Conservation (phyloP, 2,329 filamentous ascomycete genomes). For the Colletotrichum phormii region DNA sequence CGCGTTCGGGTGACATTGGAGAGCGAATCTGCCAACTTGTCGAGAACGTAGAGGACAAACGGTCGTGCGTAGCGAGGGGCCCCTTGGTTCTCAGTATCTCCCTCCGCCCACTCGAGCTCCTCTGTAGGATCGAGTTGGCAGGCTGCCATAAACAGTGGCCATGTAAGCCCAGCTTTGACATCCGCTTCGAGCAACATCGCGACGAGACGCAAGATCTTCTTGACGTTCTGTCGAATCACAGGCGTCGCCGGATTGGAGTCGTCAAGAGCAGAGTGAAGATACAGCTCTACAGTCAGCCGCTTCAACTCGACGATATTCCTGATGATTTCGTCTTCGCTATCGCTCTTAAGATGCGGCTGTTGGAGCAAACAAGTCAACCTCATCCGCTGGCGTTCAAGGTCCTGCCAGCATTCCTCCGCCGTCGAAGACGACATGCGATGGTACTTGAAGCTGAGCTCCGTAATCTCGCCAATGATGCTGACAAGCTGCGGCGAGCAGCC, state of each 20-base stretch:
- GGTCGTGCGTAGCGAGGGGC: constrained; percentile 46
- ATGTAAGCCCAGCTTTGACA: constrained; percentile 49
- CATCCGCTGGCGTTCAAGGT: constrained; percentile 26
- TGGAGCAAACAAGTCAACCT: constrained; percentile 17
- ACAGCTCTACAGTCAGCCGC: constrained; percentile 52
- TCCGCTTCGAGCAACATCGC: constrained; percentile 47
- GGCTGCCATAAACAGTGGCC: constrained; percentile 56
- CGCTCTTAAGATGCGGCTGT: constrained; percentile 10
- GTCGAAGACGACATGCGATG: constrained; percentile 37
- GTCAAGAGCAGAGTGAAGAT: constrained; percentile 54
- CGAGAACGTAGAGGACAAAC: constrained; percentile 51
- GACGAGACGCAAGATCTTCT: constrained; percentile 48
- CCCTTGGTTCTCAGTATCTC: constrained; percentile 32
- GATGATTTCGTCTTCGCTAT: constrained; percentile 46
- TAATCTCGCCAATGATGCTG: constrained; percentile 53
- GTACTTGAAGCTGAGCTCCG: constrained; percentile 51
- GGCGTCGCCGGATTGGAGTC: constrained; percentile 52
- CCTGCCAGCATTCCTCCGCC: constrained; percentile 26
- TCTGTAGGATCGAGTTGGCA: constrained; percentile 53
- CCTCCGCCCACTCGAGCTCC: constrained; percentile 45
- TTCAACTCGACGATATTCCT: constrained; percentile 53
- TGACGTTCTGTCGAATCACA: constrained; percentile 40
- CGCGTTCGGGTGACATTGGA: constrained; percentile 54
- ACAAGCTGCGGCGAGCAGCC: constrained; percentile 56
- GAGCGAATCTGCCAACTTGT: constrained; percentile 51